Evolutionary conservation across 306 rosid species (phyloP), one percentile per base, ranked within the genome.

Genomic region (Lagenaria siceraria): DNA sequence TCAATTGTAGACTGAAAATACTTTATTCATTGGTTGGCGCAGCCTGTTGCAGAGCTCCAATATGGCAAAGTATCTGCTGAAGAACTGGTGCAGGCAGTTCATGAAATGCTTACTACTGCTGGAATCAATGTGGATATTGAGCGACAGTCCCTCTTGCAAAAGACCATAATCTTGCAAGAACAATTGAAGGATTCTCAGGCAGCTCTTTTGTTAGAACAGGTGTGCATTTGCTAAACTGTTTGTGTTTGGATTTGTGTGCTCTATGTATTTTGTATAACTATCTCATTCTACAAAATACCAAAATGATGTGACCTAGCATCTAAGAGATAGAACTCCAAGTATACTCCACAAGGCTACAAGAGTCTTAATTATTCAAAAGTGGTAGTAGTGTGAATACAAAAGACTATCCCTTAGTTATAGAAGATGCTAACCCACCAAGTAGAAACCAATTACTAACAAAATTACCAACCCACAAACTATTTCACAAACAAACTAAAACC

Each of bases 81-180:
- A 40, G 98, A 94, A 83, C 81, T 92, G 80, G 95, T 92, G 82
- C 97, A 92, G 79, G 98, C 98, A 52, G 97, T 94, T 69, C 82
- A 92, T 80, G 98, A 94, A 87, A 94, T 94, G 83, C 98, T 94
- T 82, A 84, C 95, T 79, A 86, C 96, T 27, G 95, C 93, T 80
- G 98, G 98, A 58, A 84, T 94, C 82, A 86, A 85, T 79, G 88
- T 94, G 92, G 97, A 92, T 75, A 87, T 78, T 70, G 98, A 94
- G 85, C 91, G 90, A 81, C 95, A 92, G 80, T 85, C 95, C 76
- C 87, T 94, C 12, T 79, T 92, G 64, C 89, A 89, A 72, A 94
- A 89, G 84, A 87, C 97, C 24, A 14, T 94, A 80, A 58, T 78
- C 77, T 84, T 94, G 83, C 97, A 92, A 86, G 98, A 92, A 83